Evolutionary conservation across 352 stramenopile genomes (phyloP), one percentile per base, ranked within the genome.

Genomic region (Pythium vanterpoolii): DNA sequence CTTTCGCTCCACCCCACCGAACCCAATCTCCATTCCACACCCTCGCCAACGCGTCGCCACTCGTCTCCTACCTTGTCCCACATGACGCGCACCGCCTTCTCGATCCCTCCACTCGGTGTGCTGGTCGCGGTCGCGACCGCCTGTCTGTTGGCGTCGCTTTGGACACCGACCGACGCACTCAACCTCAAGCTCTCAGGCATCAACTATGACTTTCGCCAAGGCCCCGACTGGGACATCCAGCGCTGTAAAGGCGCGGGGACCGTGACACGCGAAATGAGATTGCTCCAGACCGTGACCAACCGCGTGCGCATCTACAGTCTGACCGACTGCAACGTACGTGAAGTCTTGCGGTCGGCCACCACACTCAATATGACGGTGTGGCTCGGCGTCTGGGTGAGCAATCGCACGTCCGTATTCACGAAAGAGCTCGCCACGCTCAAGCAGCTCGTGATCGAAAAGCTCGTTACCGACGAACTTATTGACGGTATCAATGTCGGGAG

Each of bases 311-410:
- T 79, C 31, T 94, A 92, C 74, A 80, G 71, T 69, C 73, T 94
- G 19, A 76, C 75, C 49, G 85, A 92, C 63, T 94, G 85, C 71
- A 76, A 92, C 58, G 80, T 88, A 45, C 49, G 77, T 45, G 69
- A 68, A 10, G 80, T 94, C 60, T 68, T 94, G 30, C 76, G 38
- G 26, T 60, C 58, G 11, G 85, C 85, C 40, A 87, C 89, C 62
- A 63, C 77, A 5, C 60, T 87, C 33, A 76, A 71, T 24, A 67
- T 94, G 50, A 92, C 82, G 0, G 82, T 92, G 49, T 92, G 83
- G 82, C 72, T 94, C 33, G 84, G 85, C 34, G 78, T 94, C 60
- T 94, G 85, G 85, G 82, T 94, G n/a, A 79, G 79, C 5, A 77
- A 83, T 42, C 71, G 86, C 67, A 64, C 59, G 34, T 75, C 56